phyloP scores from a whole-genome alignment of 2,329 filamentous ascomycete species.

The Colletotrichum eremochloae region DNA sequence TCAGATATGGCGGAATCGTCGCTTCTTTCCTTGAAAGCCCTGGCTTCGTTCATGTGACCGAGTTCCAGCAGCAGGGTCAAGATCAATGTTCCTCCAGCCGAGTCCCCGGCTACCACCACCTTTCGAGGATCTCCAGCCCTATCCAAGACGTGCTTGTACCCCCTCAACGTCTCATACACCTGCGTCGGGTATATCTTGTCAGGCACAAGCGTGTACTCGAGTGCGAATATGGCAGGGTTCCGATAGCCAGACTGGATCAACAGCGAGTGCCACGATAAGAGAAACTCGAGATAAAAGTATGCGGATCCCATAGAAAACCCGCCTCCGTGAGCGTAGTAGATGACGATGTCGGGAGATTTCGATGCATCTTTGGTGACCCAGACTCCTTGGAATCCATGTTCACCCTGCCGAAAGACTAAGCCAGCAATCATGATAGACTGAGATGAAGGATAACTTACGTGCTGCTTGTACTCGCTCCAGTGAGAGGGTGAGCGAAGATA shows the following conservation, averaged over 20 bases:
- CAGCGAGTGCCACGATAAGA: slow-evolving; percentile 78
- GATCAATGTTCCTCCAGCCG: slow-evolving; percentile 81
- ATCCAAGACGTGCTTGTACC: slow-evolving; percentile 78
- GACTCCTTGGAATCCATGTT: slow-evolving; percentile 66
- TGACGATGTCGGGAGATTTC: slow-evolving; percentile 77
- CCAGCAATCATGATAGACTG: background rate
- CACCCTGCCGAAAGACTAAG: slow-evolving; percentile 35
- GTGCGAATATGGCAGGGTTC: slow-evolving; percentile 83
- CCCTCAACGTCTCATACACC: slow-evolving; percentile 76
- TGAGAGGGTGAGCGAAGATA: slow-evolving; percentile 71
- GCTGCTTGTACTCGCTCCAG: slow-evolving; percentile 67
- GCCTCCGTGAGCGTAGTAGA: slow-evolving; percentile 87
- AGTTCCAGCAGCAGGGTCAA: slow-evolving; percentile 80
- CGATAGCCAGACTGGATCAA: slow-evolving; percentile 74
- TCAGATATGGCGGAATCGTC: slow-evolving; percentile 39
- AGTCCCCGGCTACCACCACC: slow-evolving; percentile 82
- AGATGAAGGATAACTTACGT: slow-evolving; percentile 55
- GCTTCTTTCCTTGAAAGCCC: slow-evolving; percentile 28
- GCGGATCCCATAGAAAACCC: slow-evolving; percentile 87
- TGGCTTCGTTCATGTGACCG: slow-evolving; percentile 58
- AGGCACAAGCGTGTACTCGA: slow-evolving; percentile 86
- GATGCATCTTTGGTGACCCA: slow-evolving; percentile 76
- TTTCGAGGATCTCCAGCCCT: slow-evolving; percentile 69
- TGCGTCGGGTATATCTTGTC: slow-evolving; percentile 81
- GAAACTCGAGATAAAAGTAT: slow-evolving; percentile 88